These are phyloP conservation scores for Diaporthe citri DNA, from an alignment of 2,329 filamentous ascomycete genomes.

Conservation along the genomic window DNA sequence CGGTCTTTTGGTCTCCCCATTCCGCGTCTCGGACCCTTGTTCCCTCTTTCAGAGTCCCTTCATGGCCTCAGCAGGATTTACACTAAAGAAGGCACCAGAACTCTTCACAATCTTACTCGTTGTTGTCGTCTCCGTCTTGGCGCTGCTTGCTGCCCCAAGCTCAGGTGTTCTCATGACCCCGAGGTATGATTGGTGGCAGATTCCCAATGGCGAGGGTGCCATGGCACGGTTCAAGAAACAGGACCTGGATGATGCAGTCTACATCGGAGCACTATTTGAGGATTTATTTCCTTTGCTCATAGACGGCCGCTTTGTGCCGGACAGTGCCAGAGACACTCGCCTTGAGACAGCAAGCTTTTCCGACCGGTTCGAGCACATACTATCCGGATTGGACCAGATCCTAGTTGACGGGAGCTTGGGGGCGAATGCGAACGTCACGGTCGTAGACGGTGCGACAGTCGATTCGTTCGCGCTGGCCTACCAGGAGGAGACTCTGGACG, in stretches of 20 bases:
- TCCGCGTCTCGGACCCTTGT: not conserved
- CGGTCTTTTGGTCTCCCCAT: not conserved
- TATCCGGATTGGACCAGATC: not conserved
- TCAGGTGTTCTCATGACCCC: conserved; percentile 1
- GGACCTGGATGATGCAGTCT: not conserved
- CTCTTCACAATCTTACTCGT: not conserved
- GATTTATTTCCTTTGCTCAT: not conserved
- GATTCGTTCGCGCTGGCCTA: not conserved
- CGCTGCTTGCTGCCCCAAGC: not conserved
- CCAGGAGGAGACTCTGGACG: not conserved
- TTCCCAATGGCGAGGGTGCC: not conserved
- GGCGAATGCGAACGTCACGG: not conserved
- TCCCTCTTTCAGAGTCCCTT: not conserved
- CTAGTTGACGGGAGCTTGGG: not conserved
- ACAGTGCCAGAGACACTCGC: not conserved
- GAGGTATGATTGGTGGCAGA: not conserved
- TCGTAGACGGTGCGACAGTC: not conserved
- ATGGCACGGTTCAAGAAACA: not conserved
- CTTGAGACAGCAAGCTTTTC: not conserved
- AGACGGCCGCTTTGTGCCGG: not conserved
- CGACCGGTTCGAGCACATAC: not conserved
- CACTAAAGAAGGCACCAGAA: not conserved
- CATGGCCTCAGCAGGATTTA: not conserved
- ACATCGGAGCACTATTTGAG: not conserved
- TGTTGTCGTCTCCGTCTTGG: not conserved